Percentiles rank a stretch among this genome's conserved stretches.
Conservation (phyloP, 768 basidiomycete genomes). For the Trametes meyenii region DNA sequence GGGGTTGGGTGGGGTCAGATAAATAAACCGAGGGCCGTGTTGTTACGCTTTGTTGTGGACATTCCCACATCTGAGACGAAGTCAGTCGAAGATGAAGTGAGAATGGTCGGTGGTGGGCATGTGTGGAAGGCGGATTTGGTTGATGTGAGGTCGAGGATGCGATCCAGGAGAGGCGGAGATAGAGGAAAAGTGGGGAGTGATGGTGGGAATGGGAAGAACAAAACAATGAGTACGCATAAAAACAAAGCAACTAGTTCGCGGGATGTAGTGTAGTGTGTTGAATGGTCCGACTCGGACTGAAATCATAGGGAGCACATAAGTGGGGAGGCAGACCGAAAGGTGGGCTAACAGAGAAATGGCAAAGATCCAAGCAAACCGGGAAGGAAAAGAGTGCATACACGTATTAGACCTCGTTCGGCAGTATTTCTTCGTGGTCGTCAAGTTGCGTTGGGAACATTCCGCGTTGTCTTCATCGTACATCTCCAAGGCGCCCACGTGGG, state of each 20-base stretch:
- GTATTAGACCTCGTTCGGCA: constrained; percentile 12
- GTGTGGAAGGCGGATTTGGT: no score
- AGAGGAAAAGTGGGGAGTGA: not conserved
- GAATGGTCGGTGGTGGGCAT: not conserved
- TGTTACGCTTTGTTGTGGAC: not conserved
- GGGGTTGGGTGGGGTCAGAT: not conserved
- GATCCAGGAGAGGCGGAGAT: not conserved
- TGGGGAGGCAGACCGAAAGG: not conserved
- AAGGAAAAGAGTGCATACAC: constrained; percentile 9
- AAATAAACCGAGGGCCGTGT: constrained; percentile 3
- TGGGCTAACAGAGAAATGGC: not conserved
- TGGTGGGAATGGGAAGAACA: not conserved
- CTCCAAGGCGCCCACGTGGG: not conserved
- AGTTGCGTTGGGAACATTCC: not conserved
- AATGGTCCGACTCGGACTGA: constrained; percentile 14
- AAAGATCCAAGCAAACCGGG: constrained; percentile 2
- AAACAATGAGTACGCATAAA: constrained; percentile 12
- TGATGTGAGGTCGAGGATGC: not conserved
- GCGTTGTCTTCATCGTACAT: constrained; percentile 6
- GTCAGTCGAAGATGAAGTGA: not conserved
- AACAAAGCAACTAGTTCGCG: constrained; percentile 12
- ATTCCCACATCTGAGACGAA: not conserved
- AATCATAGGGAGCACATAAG: constrained; percentile 2
- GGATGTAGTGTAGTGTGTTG: constrained; percentile 9
- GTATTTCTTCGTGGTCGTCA: constrained; percentile 8